Evolutionary conservation across 345 rosid species (phyloP).

Genomic region (Rhodamnia argentea): DNA sequence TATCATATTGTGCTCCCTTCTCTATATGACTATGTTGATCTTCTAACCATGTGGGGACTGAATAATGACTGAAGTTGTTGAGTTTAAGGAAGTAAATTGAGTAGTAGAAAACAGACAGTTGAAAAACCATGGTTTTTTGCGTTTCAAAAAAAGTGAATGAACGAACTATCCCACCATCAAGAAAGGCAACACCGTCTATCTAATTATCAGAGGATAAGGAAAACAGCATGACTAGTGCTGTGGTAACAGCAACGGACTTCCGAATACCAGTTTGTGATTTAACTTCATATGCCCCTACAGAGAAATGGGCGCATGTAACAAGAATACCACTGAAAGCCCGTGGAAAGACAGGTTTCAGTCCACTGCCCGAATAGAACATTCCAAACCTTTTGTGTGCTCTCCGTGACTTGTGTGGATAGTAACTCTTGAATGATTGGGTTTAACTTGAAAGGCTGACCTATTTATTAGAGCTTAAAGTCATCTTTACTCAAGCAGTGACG

Average conservation of each 20-base stretch:
- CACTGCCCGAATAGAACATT: not conserved
- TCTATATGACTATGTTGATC: not conserved
- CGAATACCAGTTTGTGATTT: not conserved
- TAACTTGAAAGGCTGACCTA: not conserved
- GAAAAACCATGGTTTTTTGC: not conserved
- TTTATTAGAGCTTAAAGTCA: not conserved
- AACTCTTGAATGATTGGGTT: not conserved
- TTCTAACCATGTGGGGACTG: not conserved
- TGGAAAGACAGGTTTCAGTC: not conserved
- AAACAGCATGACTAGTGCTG: not conserved
- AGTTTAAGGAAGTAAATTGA: not conserved
- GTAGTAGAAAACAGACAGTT: not conserved
- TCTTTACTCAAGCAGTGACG: not conserved
- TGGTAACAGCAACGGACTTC: not conserved
- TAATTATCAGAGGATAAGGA: not conserved
- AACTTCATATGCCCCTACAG: not conserved
- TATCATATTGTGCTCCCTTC: not conserved
- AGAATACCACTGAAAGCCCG: not conserved
- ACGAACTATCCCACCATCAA: not conserved
- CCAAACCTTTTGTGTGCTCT: not conserved
- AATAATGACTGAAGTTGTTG: not conserved
- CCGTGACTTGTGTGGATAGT: not conserved
- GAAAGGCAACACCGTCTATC: not conserved
- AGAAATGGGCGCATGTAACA: not conserved
- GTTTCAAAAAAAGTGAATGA: not conserved